Conservation (phyloP, 331 rosid species). For the Dryas integrifolia region DNA sequence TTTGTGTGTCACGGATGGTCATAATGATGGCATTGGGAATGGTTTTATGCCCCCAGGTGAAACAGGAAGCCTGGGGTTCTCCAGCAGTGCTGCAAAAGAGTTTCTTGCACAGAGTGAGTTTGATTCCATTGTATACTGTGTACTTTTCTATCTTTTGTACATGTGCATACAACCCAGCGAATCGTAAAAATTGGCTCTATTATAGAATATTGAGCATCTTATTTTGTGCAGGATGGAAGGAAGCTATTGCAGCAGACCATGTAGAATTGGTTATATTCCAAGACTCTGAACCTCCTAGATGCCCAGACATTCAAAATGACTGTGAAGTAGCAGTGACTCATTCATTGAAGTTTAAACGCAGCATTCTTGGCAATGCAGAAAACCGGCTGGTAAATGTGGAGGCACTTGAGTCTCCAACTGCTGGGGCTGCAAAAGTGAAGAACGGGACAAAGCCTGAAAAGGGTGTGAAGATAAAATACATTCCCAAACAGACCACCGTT, state of each 20-base stretch:
- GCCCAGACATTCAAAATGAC: constrained; percentile 30
- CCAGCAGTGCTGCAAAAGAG: constrained; percentile 44
- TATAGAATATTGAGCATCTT: constrained; percentile 1
- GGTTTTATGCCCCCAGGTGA: constrained; percentile 25
- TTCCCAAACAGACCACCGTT: constrained; percentile 52
- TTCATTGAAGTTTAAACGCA: constrained; percentile 33
- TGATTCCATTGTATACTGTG: background rate
- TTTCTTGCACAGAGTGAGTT: constrained; percentile 70
- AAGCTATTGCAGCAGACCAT: constrained; percentile 58
- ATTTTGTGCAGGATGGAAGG: constrained; percentile 71
- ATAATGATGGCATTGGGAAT: constrained; percentile 26
- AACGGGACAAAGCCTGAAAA: constrained; percentile 48
- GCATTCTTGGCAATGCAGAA: constrained; percentile 40
- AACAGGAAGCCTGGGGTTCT: constrained; percentile 30
- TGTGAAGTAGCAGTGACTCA: constrained; percentile 28
- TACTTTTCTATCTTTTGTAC: background rate
- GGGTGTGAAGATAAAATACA: constrained; percentile 52
- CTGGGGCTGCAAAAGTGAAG: constrained; percentile 46
- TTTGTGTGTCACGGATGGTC: constrained; percentile 30
- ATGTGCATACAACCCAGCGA: background rate
- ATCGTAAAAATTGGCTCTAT: background rate
- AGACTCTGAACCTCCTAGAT: constrained; percentile 34
- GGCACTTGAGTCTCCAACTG: constrained; percentile 25
- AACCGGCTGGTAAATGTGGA: constrained; percentile 29
- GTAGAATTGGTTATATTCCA: constrained; percentile 44